Evolutionary conservation across 2,329 filamentous ascomycete genomes (phyloP).

Genomic region (Scedosporium dehoogii): DNA sequence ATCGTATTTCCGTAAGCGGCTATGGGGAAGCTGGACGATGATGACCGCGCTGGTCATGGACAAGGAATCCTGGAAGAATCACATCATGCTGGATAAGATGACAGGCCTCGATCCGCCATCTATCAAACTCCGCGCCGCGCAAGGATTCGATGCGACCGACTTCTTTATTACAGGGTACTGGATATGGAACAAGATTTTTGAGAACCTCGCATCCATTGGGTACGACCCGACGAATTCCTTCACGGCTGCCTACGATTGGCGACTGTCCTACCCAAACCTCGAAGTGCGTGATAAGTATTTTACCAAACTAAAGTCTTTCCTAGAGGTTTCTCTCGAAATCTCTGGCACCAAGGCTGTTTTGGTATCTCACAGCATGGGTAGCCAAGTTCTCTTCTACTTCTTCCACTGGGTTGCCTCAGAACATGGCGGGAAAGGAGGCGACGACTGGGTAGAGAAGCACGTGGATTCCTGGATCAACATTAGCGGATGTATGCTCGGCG

Average conservation of each 20-base stretch:
- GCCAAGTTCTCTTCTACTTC: constrained; percentile 82
- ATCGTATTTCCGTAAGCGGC: constrained; percentile 83
- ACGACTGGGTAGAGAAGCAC: constrained; percentile 80
- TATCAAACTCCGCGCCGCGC: constrained; percentile 83
- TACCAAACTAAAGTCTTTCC: constrained; percentile 77
- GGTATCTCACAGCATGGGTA: constrained; percentile 94
- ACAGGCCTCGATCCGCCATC: constrained; percentile 86
- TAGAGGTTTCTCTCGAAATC: constrained; percentile 71
- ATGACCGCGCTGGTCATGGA: constrained; percentile 90
- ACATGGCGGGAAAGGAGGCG: constrained; percentile 69
- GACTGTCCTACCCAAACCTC: constrained; percentile 79
- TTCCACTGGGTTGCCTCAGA: constrained; percentile 72
- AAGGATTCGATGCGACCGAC: constrained; percentile 95
- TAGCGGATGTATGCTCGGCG: constrained; percentile 93
- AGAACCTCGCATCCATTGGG: constrained; percentile 90
- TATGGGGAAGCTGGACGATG: constrained; percentile 99
- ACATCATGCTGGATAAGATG: constrained; percentile 90
- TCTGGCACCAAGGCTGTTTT: constrained; percentile 73
- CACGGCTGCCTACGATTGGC: constrained; percentile 78
- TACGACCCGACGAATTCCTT: constrained; percentile 78
- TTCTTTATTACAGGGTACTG: constrained; percentile 90
- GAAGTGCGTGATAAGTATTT: constrained; percentile 92
- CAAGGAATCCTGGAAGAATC: constrained; percentile 88
- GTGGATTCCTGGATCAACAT: constrained; percentile 98
- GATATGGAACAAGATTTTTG: constrained; percentile 99